Base-by-base conservation (phyloP, 1,139 yeast species). In the Martiniozyma asiatica region DNA sequence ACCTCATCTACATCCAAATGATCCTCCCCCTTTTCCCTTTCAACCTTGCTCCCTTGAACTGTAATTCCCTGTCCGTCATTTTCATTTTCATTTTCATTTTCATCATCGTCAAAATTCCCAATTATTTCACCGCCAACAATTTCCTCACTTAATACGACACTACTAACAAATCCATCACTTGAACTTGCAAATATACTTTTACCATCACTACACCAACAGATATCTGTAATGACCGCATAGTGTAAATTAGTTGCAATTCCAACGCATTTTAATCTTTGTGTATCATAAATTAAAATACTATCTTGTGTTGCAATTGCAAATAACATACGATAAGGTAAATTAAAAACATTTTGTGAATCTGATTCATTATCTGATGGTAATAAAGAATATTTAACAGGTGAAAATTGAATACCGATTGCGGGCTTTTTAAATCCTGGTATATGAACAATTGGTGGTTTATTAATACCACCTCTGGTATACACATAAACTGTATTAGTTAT, bases 251-350 rank as follows among this genome's bases (percentile, higher is more conserved):
- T 68, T 3, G 77, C 78, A 19, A 71, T 59, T 6, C 89, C 92
- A 23, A 89, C 48, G 1, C 97, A 94, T 35, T 63, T 55, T 20
- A 63, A 48, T 23, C 64, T 62, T 39, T 73, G 79, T 0, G 97
- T 87, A 41, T 84, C 93, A 53, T 84, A 92, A 2, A 92, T 58
- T 9, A 79, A 50, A 8, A 89, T 76, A n/a, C 89, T 67, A 47
- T 84, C 95, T 35, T 82, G 85, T 0, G 96, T 87, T 0, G 96
- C 97, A 18, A 92, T 78, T 0, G 97, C 98, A 58, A 81, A 87
- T 0, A 87, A 57, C 71, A 89, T 69, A 36, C 82, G 68, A 47
- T 89, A 85, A 0, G 81, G 78, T 24, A 84, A 55, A 5, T 60
- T 55, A 40, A 78, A 68, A 10, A 63, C 57, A n/a, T 35, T 32